Evolutionary conservation across 2,329 filamentous ascomycete species (phyloP), one percentile per base, ranked within the genome.

Genomic region (Trichoderma brevicompactum): DNA sequence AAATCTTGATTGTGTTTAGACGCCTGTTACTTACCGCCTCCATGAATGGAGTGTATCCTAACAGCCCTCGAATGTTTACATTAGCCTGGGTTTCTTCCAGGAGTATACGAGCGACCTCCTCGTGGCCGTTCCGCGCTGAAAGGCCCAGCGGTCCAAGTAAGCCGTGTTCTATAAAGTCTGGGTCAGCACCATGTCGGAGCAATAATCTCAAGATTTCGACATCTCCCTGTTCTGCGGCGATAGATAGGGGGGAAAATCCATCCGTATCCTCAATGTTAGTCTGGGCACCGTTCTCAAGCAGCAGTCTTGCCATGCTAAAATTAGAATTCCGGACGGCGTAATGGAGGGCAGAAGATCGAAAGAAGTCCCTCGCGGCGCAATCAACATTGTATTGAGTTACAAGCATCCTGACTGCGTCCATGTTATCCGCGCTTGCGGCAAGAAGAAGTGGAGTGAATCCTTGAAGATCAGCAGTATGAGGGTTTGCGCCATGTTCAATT

Each of bases 221-320:
- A 12, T 36, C 12, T n/a, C 65, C 65, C 34, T 44, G 32, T 34
- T 67, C 61, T 36, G 60, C 65, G 28, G 65, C 61, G n/a, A 64
- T 67, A 23, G 63, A 49, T 4, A 69, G 66, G 12, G 67, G 66
- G 1, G 67, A 65, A 23, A 63, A 54, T 15, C 67, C 66, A n/a
- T 55, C 58, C 38, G 34, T 44, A 46, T 66, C 64, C 17, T 52
- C n/a, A 10, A 65, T 44, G 40, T 66, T 19, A 9, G 64, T 41
- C 13, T 64, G 38, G 55, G 66, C 67, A 13, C 67, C 67, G n/a
- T 61, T 55, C 10, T 15, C 49, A 23, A 69, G 61, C 7, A 59
- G 23, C 17, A 59, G 9, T 38, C 34, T 48, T 5, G 17, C 41
- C 55, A 59, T 32, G 9, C 8, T 2, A 5, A 17, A 15, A 23